Percentiles rank a stretch among this genome's conserved stretches.
Conservation (phyloP, 2,329 filamentous ascomycete genomes). For the Phyllosticta citriasiana region DNA sequence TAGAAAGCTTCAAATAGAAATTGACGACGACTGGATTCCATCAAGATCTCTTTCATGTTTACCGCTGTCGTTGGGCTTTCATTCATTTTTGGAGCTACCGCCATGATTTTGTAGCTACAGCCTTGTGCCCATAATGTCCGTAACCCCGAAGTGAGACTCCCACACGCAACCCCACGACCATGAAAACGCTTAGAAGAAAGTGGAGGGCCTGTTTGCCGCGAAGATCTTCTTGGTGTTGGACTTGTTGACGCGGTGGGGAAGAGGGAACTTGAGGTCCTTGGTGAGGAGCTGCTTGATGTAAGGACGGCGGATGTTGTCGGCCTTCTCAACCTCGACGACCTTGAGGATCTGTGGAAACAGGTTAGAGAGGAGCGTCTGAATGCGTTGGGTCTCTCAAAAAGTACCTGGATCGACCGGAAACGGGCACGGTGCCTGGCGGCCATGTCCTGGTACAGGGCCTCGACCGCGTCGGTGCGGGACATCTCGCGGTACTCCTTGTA, state of each 20-base stretch:
- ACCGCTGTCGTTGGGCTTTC: constrained; percentile 24
- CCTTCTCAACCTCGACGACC: constrained; percentile 90
- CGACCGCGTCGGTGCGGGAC: constrained; percentile 88
- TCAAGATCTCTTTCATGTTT: neutral
- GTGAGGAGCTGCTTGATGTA: constrained; percentile 98
- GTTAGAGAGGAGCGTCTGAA: neutral
- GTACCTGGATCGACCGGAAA: constrained; percentile 97
- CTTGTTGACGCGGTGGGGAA: constrained; percentile 90
- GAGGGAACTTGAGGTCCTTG: constrained; percentile 96
- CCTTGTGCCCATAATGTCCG: constrained; percentile 28
- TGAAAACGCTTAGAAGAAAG: constrained; percentile 73
- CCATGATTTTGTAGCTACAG: constrained; percentile 25
- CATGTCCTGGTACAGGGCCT: constrained; percentile 99
- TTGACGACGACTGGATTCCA: neutral
- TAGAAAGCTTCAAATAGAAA: neutral
- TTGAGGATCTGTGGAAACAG: constrained; percentile 68
- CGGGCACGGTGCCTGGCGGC: constrained; percentile 95
- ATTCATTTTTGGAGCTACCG: constrained; percentile 28
- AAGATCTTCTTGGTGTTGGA: constrained; percentile 81
- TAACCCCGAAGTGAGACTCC: constrained; percentile 19
- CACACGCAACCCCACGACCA: constrained; percentile 30
- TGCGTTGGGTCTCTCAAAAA: constrained; percentile 23
- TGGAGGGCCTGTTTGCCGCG: constrained; percentile 84
- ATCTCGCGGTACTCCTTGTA: constrained; percentile 99
- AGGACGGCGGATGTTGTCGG: constrained; percentile 87